Conservation (phyloP, 1,284 basidiomycete genomes). For the Golubevia sp. region DNA sequence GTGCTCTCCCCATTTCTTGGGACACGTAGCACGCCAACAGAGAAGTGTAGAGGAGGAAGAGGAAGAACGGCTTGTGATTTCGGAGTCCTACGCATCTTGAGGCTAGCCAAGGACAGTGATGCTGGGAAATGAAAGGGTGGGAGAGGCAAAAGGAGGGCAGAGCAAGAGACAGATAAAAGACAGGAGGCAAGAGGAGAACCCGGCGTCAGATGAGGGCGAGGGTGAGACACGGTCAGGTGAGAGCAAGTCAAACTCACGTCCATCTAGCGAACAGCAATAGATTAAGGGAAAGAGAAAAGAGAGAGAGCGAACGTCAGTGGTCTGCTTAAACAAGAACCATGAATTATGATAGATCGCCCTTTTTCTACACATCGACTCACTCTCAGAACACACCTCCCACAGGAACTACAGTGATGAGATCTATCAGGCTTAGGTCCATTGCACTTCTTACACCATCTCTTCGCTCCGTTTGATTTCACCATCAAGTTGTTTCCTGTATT, state of each 20-base stretch:
- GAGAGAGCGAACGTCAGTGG: too few relatives aligned
- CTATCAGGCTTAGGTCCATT: conserved; percentile 18
- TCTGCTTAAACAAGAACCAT: too few relatives aligned
- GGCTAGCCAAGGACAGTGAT: conserved; percentile 24
- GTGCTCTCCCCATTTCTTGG: conserved; percentile 25
- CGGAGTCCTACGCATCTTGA: conserved; percentile 42
- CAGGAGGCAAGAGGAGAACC: background rate
- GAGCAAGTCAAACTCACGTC: background rate
- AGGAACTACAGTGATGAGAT: conserved; percentile 17
- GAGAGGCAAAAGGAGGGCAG: background rate
- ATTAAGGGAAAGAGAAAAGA: background rate
- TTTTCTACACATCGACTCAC: background rate
- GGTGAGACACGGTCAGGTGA: background rate
- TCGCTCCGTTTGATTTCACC: conserved; percentile 15
- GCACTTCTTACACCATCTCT: conserved; percentile 19
- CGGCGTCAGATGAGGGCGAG: background rate
- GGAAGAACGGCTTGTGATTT: conserved; percentile 52
- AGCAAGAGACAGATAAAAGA: background rate
- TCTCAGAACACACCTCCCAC: conserved; percentile 17
- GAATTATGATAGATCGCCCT: conserved; percentile 3
- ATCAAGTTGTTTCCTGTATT: conserved; percentile 2
- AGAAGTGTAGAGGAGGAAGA: conserved; percentile 40
- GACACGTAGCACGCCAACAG: conserved; percentile 31
- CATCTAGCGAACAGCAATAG: too few relatives aligned
- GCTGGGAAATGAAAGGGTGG: background rate